These are phyloP conservation scores for Aspergillus funiculosus DNA, from an alignment of 495 filamentous ascomycete species.

Conservation along the genomic window DNA sequence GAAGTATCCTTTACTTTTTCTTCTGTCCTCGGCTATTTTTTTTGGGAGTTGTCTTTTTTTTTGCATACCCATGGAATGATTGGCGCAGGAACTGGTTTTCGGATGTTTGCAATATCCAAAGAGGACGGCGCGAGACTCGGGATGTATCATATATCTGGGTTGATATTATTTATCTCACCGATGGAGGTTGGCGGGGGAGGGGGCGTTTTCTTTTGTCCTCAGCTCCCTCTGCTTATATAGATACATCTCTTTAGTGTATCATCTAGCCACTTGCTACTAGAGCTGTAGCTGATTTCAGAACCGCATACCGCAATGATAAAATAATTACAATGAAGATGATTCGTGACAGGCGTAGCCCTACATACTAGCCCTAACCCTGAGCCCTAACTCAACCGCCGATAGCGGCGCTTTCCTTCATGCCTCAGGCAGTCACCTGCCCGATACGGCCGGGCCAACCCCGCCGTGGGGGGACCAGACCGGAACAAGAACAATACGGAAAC, in stretches of 20 bases:
- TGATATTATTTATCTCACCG: no score
- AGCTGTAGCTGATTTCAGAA: no score
- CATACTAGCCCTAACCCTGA: conserved; percentile 11
- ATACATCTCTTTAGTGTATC: no score
- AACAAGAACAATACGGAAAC: conserved; percentile 2
- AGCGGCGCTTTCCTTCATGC: conserved; percentile 6
- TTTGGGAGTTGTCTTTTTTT: background rate
- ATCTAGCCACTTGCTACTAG: no score
- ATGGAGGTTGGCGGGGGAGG: no score
- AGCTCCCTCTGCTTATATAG: no score
- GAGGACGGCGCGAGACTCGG: no score
- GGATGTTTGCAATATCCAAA: no score
- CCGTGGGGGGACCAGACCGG: conserved; percentile 10
- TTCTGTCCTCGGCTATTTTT: background rate
- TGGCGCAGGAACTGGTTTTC: no score
- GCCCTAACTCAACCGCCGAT: conserved; percentile 21
- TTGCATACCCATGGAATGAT: no score
- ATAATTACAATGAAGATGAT: background rate
- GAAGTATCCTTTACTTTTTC: conserved; percentile 2
- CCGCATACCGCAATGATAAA: background rate
- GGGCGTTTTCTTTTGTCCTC: no score
- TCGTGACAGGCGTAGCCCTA: conserved; percentile 11
- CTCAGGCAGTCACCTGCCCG: conserved; percentile 19
- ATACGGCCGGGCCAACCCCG: conserved; percentile 14
- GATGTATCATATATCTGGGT: no score